Evolutionary conservation across 2,329 filamentous ascomycete species (phyloP).

Genomic region (Macrophomina tecta): DNA sequence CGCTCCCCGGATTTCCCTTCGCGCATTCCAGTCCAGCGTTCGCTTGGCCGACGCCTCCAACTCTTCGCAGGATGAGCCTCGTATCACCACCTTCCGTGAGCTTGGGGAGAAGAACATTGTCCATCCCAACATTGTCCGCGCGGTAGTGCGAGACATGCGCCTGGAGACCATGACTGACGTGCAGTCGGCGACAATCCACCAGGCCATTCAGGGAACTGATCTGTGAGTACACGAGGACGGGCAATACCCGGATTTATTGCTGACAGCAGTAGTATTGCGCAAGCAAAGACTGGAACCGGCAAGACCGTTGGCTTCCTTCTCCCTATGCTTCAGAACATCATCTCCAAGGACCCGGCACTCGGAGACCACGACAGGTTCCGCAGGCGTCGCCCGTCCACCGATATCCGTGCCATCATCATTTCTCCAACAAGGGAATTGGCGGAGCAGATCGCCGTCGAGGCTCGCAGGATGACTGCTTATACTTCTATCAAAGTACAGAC

Average conservation of each 20-base stretch:
- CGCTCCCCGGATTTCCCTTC: conserved; percentile 1
- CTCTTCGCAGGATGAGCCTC: conserved; percentile 31
- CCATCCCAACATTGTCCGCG: conserved; percentile 67
- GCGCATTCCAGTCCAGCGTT: conserved; percentile 15
- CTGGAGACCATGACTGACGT: conserved; percentile 92
- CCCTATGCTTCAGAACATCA: conserved; percentile 80
- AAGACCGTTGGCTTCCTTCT: conserved; percentile 95
- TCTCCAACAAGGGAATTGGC: conserved; percentile 69
- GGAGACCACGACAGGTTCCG: conserved; percentile 39
- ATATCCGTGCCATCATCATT: conserved; percentile 66
- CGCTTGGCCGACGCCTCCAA: conserved; percentile 21
- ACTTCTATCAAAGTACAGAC: conserved; percentile 74
- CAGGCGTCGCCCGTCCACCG: conserved; percentile 50
- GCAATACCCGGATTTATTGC: background rate
- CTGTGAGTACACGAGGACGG: conserved; percentile 64
- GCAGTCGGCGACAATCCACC: conserved; percentile 80
- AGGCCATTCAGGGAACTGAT: conserved; percentile 79
- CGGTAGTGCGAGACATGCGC: conserved; percentile 74
- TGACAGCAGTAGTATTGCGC: conserved; percentile 64
- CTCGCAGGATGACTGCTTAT: conserved; percentile 66
- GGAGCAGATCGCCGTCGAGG: conserved; percentile 73
- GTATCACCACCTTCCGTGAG: conserved; percentile 52
- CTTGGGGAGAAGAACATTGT: conserved; percentile 58
- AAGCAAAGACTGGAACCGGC: conserved; percentile 95
- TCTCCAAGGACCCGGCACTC: conserved; percentile 67